Evolutionary conservation across 371 early-diverging fungal species (phyloP).

Genomic region (Choanephora cucurbitarum): DNA sequence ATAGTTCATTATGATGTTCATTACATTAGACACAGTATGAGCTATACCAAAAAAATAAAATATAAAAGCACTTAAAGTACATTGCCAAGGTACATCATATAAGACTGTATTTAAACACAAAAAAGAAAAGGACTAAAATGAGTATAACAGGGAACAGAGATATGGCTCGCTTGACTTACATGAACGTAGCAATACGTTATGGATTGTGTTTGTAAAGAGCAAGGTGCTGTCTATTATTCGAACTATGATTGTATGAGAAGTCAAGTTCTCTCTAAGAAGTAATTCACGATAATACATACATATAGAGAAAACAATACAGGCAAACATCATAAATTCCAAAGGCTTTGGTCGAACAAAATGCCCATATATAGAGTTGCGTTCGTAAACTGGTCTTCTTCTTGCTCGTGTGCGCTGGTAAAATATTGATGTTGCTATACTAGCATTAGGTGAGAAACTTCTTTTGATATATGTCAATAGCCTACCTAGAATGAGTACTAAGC

Average conservation of each 20-base stretch:
- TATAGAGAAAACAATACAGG: constrained; percentile 29
- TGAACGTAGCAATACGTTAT: constrained; percentile 27
- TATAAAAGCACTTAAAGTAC: constrained; percentile 34
- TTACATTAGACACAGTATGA: constrained; percentile 41
- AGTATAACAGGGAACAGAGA: too few relatives aligned
- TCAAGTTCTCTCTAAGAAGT: not conserved
- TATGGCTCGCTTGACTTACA: constrained; percentile 18
- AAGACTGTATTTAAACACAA: constrained; percentile 26
- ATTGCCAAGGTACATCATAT: constrained; percentile 46
- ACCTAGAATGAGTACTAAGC: constrained; percentile 28
- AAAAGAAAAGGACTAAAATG: too few relatives aligned
- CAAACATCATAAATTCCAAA: constrained; percentile 38
- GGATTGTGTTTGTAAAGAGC: constrained; percentile 20
- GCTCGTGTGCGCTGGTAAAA: constrained; percentile 23
- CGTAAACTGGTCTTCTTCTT: constrained; percentile 29
- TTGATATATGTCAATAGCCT: constrained; percentile 3
- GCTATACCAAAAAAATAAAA: constrained; percentile 48
- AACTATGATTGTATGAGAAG: constrained; percentile 18
- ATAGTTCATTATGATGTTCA: too few relatives aligned
- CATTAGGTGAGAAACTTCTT: not conserved
- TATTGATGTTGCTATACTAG: constrained; percentile 14
- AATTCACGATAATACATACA: constrained; percentile 16
- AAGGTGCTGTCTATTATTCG: constrained; percentile 33
- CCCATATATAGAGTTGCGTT: constrained; percentile 17
- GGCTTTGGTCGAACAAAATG: constrained; percentile 39